phyloP scores from a whole-genome alignment of 2,329 filamentous ascomycete species.

The Verticillium dahliae region DNA sequence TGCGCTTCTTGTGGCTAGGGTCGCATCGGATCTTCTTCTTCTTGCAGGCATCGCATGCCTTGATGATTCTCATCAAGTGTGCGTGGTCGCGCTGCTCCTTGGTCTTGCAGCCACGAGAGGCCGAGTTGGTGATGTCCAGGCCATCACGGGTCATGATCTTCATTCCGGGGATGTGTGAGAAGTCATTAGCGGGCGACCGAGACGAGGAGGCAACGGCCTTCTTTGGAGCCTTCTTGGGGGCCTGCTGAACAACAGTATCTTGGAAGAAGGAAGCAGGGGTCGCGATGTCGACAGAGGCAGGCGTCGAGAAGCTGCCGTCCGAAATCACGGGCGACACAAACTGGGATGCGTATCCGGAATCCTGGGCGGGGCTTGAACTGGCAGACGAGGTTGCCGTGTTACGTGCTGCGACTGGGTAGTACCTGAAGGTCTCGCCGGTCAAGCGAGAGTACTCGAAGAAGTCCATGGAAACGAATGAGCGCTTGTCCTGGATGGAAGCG shows the following conservation, averaged over 20 bases:
- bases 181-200: constrained; percentile 27
- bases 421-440: constrained; percentile 55
- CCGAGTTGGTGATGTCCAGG: constrained; percentile 55
- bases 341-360: constrained; percentile 39
- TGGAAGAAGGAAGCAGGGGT: constrained; percentile 20
- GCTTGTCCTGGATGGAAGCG: constrained; percentile 50
- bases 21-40: constrained; percentile 59
- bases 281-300: constrained; percentile 19
- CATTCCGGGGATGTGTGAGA: constrained; percentile 54
- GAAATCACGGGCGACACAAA: constrained; percentile 43
- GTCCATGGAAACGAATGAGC: constrained; percentile 49
- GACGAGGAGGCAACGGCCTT: constrained; percentile 15
- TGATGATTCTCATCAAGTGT: constrained; percentile 60
- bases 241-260: constrained; percentile 18
- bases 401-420: constrained; percentile 44
- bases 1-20: constrained; percentile 49
- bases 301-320: constrained; percentile 34
- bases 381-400: constrained; percentile 35
- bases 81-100: constrained; percentile 63
- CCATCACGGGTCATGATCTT: constrained; percentile 61
- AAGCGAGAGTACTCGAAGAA: constrained; percentile 47
- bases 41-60: constrained; percentile 57
- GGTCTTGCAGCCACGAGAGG: constrained; percentile 57
- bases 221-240: constrained; percentile 15
- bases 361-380: constrained; percentile 32